A percentile compares a stretch with the other conserved stretches of the same genome.
Conservation (phyloP, 331 rosid species). For the Prunus yedoensis region DNA sequence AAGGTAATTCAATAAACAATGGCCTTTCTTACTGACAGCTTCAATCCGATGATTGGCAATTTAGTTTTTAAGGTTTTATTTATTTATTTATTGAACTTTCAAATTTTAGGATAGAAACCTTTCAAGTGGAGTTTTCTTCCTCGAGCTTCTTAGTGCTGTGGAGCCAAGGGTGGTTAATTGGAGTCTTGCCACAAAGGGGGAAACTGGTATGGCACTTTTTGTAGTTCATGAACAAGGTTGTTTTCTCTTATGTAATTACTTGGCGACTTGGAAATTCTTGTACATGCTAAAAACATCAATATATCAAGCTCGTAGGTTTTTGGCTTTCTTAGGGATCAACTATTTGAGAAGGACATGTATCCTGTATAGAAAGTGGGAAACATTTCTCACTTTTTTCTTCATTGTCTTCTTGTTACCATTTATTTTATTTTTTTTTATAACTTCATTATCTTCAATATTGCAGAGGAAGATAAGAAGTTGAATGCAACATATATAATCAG, state of each 20-base stretch:
- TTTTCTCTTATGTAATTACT: neutral
- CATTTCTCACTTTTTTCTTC: slow-evolving; percentile 22
- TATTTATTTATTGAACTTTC: slow-evolving; percentile 16
- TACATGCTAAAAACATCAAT: slow-evolving; percentile 2
- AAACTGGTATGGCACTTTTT: slow-evolving; percentile 62
- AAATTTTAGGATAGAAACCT: slow-evolving; percentile 78
- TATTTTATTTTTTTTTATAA: neutral
- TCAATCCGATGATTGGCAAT: neutral
- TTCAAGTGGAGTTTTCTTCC: slow-evolving; percentile 87
- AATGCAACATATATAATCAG: slow-evolving; percentile 97
- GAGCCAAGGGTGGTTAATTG: slow-evolving; percentile 99
- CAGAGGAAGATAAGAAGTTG: slow-evolving; percentile 94
- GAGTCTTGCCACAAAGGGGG: slow-evolving; percentile 95
- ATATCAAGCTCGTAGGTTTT: slow-evolving; percentile 16
- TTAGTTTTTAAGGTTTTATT: slow-evolving; percentile 19
- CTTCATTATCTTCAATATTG: slow-evolving; percentile 18
- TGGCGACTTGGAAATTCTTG: neutral
- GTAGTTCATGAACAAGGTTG: neutral
- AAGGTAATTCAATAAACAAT: slow-evolving; percentile 56
- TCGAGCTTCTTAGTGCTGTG: slow-evolving; percentile 91
- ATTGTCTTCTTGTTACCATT: neutral
- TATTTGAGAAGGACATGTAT: slow-evolving; percentile 6
- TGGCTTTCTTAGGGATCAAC: slow-evolving; percentile 11
- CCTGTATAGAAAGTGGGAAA: slow-evolving; percentile 12
- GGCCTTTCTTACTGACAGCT: neutral